Evolutionary conservation across 1,284 basidiomycete species (phyloP).

Genomic region (Trametes polyzona): DNA sequence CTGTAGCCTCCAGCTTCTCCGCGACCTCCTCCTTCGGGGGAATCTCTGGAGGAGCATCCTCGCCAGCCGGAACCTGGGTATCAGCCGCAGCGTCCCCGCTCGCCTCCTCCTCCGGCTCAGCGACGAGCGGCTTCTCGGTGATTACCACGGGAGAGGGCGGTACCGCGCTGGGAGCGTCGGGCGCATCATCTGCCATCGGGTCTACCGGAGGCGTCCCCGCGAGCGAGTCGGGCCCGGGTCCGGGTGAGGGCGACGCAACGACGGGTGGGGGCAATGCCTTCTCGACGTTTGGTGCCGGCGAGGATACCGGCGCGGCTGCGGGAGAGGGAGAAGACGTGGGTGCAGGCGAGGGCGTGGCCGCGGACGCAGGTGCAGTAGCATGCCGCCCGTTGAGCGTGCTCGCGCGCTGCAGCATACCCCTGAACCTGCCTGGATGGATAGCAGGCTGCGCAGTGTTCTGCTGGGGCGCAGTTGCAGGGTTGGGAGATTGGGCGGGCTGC

Average conservation of each 20-base stretch:
- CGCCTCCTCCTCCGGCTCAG: slow-evolving; percentile 9
- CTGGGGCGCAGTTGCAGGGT: slow-evolving; percentile 26
- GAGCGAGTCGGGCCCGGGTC: slow-evolving; percentile 1
- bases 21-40: slow-evolving; percentile 8
- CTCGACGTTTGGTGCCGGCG: slow-evolving; percentile 8
- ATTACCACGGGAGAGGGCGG: not conserved
- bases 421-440: slow-evolving; percentile 28
- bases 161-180: not conserved
- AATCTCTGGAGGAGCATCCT: slow-evolving; percentile 9
- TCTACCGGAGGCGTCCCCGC: slow-evolving; percentile 10
- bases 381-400: slow-evolving; percentile 26
- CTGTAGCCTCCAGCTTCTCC: no score
- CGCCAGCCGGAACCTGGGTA: not conserved
- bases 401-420: slow-evolving; percentile 34
- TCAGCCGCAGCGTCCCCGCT: not conserved
- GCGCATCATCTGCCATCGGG: slow-evolving; percentile 11
- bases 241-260: slow-evolving; percentile 8
- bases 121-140: slow-evolving; percentile 5
- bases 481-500: slow-evolving; percentile 11
- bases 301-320: not conserved
- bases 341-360: not conserved
- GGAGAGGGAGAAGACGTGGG: no score
- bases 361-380: slow-evolving; percentile 5
- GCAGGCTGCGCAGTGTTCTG: slow-evolving; percentile 10
- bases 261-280: slow-evolving; percentile 6